phyloP scores from a whole-genome alignment of 2,329 filamentous ascomycete genomes.

The Emmonsiellopsis sp. region DNA sequence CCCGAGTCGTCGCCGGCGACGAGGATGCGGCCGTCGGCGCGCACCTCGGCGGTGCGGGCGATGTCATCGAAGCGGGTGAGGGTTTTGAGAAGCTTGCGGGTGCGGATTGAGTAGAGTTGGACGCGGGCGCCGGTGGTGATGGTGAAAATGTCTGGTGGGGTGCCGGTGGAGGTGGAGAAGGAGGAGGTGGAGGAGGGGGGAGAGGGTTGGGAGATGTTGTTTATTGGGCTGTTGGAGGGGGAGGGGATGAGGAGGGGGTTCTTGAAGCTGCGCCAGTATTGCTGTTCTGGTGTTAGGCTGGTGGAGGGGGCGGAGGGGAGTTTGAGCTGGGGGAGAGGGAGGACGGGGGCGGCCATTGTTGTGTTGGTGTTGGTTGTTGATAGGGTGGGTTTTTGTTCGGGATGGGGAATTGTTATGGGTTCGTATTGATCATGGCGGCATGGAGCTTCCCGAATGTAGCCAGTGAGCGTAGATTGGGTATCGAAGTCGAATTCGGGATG shows the following conservation, averaged over 20 bases:
- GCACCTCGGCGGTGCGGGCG: constrained; percentile 79
- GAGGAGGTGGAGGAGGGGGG: constrained; percentile 36
- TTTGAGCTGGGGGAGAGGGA: constrained; percentile 70
- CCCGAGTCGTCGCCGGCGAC: constrained; percentile 88
- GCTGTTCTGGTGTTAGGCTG: constrained; percentile 73
- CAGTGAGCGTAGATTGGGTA: background rate
- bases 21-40: constrained; percentile 78
- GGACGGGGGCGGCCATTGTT: constrained; percentile 76
- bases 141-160: constrained; percentile 58
- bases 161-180: constrained; percentile 48
- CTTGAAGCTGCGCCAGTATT: constrained; percentile 94
- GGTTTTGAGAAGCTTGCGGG: constrained; percentile 84
- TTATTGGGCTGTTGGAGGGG: constrained; percentile 80
- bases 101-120: constrained; percentile 87
- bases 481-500: too few species aligned
- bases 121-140: constrained; percentile 91
- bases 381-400: background rate
- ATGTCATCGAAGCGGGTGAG: constrained; percentile 90
- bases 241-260: constrained; percentile 84
- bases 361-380: background rate
- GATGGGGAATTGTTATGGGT: background rate
- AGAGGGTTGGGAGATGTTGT: constrained; percentile 70
- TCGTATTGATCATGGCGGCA: background rate
- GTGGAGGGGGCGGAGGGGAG: constrained; percentile 73
- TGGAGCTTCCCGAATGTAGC: background rate